Evolutionary conservation across 208 protist species (phyloP).

Genomic region (Leishmania gerbilli): DNA sequence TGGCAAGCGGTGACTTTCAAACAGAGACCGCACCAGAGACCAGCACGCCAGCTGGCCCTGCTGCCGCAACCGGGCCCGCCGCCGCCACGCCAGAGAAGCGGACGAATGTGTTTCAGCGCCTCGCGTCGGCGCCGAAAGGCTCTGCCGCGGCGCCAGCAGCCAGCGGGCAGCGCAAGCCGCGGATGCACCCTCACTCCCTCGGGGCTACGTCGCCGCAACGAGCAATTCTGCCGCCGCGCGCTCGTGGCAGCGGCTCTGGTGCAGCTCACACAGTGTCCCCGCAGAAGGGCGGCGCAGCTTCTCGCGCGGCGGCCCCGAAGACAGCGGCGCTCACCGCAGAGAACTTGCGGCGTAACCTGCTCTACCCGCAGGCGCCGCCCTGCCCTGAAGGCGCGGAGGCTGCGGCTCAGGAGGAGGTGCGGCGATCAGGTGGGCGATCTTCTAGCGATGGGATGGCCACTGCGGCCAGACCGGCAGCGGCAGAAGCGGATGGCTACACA

Average conservation of each 20-base stretch:
- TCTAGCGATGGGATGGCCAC: neutral
- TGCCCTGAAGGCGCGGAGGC: neutral
- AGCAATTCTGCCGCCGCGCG: neutral
- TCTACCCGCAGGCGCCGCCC: neutral
- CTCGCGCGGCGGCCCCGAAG: neutral
- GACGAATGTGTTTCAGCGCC: conserved; percentile 26
- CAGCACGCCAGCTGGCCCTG: neutral
- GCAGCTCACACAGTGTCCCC: neutral
- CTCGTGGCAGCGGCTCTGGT: neutral
- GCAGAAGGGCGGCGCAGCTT: neutral
- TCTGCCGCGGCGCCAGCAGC: neutral
- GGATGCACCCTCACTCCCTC: conserved; percentile 2
- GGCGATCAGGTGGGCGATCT: conserved; percentile 4
- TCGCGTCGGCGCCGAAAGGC: conserved; percentile 10
- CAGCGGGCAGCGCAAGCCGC: conserved; percentile 9
- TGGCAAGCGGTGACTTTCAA: neutral
- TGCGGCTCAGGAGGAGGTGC: neutral
- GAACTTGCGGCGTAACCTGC: conserved; percentile 31
- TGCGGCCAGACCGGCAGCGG: neutral
- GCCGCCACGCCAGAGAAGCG: conserved; percentile 18
- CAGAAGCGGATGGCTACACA: neutral
- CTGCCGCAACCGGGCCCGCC: neutral
- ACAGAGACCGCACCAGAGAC: neutral
- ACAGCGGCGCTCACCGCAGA: conserved; percentile 27
- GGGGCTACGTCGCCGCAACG: conserved; percentile 1